Evolutionary conservation across 345 rosid genomes (phyloP), one percentile per base, ranked within the genome.

Genomic region (Salix exigua): DNA sequence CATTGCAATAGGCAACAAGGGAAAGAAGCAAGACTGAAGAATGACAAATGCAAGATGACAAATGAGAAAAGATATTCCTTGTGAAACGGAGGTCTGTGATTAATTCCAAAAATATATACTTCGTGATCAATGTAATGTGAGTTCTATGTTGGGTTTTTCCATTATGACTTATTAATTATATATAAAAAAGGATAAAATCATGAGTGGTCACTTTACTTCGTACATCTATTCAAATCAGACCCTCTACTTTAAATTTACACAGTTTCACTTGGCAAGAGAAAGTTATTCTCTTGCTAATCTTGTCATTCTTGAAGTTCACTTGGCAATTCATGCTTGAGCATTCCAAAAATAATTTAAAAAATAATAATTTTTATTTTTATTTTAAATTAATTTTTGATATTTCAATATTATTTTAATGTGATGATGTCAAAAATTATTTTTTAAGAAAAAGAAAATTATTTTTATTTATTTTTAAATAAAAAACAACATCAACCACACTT

Each of bases 11-110:
- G 87, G 86, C 84, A 73, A 64, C 75, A 68, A 42, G 30, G 55
- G 76, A 64, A 73, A 66, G 53, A 48, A 68, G 69, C 40, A 31
- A 26, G 72, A 17, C 53, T 21, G 48, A 50, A 60, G 63, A 55
- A 53, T n/a, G 86, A 78, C 86, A 71, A 75, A 50, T 26, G 76
- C 51, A 74, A 78, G 77, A 33, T 23, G 86, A 82, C 87, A 71
- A 79, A 58, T 14, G 25, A 14, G 10, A 65, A 8, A 73, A 16
- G 31, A 6, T 70, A 42, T 70, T 48, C 35, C 25, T 48, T 7
- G 28, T 48, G 73, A 23, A 46, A 28, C 17, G 61, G 9, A 69
- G 16, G 21, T 40, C n/a, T 42, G 8, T 9, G 26, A 18, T 18
- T 65, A 31, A 14, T 61, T 23, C 25, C 16, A 62, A 26, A 6